Conservation (phyloP, 2,329 filamentous ascomycete species). For the Sclerotinia trifoliorum region DNA sequence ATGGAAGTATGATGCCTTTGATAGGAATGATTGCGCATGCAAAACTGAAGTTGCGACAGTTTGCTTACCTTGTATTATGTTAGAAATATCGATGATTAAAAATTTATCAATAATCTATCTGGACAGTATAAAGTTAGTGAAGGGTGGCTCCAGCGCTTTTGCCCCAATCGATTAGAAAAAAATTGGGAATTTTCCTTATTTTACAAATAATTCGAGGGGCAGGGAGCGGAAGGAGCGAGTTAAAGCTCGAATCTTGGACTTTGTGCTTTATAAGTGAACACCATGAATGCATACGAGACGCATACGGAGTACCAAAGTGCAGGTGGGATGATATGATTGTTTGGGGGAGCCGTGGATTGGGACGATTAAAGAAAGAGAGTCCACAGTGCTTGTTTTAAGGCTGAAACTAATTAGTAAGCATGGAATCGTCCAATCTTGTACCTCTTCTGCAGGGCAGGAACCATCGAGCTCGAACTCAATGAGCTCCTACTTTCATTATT, state of each 20-base stretch:
- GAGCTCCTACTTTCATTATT: not conserved
- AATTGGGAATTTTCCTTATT: slow-evolving; percentile 17
- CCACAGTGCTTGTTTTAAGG: not conserved
- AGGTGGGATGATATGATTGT: not conserved
- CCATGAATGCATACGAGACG: not conserved
- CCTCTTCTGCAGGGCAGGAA: no score
- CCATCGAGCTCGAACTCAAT: not conserved
- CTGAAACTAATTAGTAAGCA: slow-evolving; percentile 14
- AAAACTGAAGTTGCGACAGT: slow-evolving; percentile 17
- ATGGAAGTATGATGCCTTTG: slow-evolving; percentile 13
- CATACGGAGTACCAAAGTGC: not conserved
- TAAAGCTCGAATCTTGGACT: not conserved
- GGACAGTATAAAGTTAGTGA: slow-evolving; percentile 1
- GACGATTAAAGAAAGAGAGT: not conserved
- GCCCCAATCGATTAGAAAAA: slow-evolving; percentile 16
- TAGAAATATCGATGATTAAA: slow-evolving; percentile 8
- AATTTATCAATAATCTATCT: slow-evolving; percentile 4
- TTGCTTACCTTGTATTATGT: slow-evolving; percentile 3
- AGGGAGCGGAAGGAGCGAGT: slow-evolving; percentile 17
- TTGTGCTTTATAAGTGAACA: slow-evolving; percentile 2
- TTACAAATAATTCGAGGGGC: slow-evolving; percentile 18
- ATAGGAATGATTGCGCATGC: slow-evolving; percentile 13
- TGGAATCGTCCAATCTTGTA: no score
- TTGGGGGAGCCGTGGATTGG: not conserved
- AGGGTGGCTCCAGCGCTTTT: slow-evolving; percentile 17